A percentile compares a stretch with the other conserved stretches of the same genome.
Conservation (phyloP, 768 basidiomycete genomes). For the Russula vinacea region DNA sequence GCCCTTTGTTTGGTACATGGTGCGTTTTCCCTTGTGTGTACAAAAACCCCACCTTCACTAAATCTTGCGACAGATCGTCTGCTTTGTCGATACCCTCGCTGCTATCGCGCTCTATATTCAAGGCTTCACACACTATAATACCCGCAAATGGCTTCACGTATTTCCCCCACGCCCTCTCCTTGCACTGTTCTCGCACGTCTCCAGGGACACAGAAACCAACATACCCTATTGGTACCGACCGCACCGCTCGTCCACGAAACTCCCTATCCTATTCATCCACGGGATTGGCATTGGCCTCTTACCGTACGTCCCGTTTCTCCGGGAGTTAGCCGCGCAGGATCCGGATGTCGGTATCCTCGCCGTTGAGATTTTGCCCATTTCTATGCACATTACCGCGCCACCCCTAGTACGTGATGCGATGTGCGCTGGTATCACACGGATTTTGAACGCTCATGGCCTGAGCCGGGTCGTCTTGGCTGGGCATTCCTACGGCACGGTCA, state of each 20-base stretch:
- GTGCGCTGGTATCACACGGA: conserved; percentile 43
- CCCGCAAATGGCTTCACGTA: conserved; percentile 37
- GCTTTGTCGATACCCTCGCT: conserved; percentile 47
- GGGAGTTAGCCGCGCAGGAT: conserved; percentile 43
- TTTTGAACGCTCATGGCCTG: conserved; percentile 46
- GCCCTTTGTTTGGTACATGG: conserved; percentile 63
- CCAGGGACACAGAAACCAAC: conserved; percentile 34
- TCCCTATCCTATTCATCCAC: conserved; percentile 62
- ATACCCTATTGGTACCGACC: conserved; percentile 50
- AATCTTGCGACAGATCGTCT: conserved; percentile 46
- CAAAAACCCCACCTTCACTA: not conserved
- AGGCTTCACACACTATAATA: conserved; percentile 56
- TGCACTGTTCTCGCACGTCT: conserved; percentile 44
- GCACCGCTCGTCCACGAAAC: conserved; percentile 46
- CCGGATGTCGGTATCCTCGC: conserved; percentile 57
- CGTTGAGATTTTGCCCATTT: conserved; percentile 58
- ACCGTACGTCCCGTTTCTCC: conserved; percentile 53
- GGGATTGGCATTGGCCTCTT: conserved; percentile 68
- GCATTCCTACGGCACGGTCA: conserved; percentile 63
- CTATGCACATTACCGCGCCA: conserved; percentile 55
- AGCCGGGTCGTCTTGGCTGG: conserved; percentile 45
- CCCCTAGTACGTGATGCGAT: conserved; percentile 45
- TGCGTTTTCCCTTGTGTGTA: conserved; percentile 31
- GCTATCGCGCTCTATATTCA: conserved; percentile 39
- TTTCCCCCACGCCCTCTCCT: conserved; percentile 54